Percentiles rank a stretch among this genome's conserved stretches.
phyloP scores from a whole-genome alignment of 352 stramenopile species.

The Phytophthora hybrid region DNA sequence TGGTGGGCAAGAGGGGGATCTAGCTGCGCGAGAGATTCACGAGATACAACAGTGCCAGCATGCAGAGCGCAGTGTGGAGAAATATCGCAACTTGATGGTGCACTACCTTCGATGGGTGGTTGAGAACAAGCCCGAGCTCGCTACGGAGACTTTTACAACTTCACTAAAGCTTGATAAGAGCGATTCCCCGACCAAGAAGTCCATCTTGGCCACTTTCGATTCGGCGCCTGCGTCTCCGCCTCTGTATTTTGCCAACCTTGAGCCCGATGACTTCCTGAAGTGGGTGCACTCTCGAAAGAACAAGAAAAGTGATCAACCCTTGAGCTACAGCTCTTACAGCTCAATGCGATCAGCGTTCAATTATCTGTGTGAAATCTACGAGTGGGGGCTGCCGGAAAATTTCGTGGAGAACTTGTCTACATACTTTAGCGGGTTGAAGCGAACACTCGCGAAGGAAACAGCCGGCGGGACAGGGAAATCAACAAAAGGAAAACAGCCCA shows the following conservation, averaged over 20 bases:
- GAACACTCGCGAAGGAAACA: not conserved
- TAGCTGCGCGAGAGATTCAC: not conserved
- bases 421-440: not conserved
- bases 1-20: too few species aligned
- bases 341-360: not conserved
- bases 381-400: not conserved
- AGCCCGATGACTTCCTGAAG: not conserved
- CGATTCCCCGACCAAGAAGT: not conserved
- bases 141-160: not conserved
- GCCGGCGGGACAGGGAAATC: not conserved
- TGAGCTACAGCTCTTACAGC: not conserved
- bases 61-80: not conserved
- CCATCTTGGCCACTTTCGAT: not conserved
- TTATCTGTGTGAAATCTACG: not conserved
- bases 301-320: not conserved
- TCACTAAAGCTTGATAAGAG: not conserved
- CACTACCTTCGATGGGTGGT: not conserved
- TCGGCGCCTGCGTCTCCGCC: not conserved
- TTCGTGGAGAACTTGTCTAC: not conserved
- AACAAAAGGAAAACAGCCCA: conserved; percentile 25
- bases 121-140: not conserved
- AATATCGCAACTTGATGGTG: not conserved
- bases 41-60: not conserved
- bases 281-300: not conserved
- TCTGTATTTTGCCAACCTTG: not conserved